These are phyloP conservation scores for Noccaea caerulescens DNA, from an alignment of 345 rosid species.

Conservation along the genomic window DNA sequence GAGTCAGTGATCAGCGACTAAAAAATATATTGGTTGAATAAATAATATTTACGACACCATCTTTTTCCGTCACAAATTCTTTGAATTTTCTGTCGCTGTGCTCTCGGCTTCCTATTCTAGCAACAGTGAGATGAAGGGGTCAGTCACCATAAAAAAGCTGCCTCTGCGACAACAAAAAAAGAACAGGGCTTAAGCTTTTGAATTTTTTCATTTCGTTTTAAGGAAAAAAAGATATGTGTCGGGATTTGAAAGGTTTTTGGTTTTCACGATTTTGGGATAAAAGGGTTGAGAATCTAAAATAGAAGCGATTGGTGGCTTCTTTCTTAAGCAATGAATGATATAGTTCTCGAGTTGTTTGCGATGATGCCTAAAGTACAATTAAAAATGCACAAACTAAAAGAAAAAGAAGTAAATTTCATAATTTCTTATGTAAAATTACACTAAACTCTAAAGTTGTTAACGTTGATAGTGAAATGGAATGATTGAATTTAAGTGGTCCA, in stretches of 20 bases:
- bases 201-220: neutral
- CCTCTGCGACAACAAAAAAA: too few relatives aligned
- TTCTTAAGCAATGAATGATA: conserved; percentile 20
- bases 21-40: too few relatives aligned
- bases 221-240: neutral
- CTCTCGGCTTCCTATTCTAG: too few relatives aligned
- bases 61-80: too few relatives aligned
- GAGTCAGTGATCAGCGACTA: too few relatives aligned
- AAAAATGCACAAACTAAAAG: too few relatives aligned
- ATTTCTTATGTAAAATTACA: too few relatives aligned
- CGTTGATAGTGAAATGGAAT: conserved; percentile 36
- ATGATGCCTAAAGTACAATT: neutral
- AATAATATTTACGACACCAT: too few relatives aligned
- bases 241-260: neutral
- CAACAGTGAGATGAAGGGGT: too few relatives aligned
- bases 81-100: too few relatives aligned
- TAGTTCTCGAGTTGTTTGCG: conserved; percentile 29
- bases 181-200: neutral
- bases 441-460: neutral
- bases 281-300: neutral
- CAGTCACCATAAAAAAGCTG: too few relatives aligned
- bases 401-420: too few relatives aligned
- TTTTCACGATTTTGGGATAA: conserved; percentile 14
- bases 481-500: conserved; percentile 37
- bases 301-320: neutral